Evolutionary conservation across 176 grass and related monocot species (phyloP).

Genomic region (Puya raimondii): DNA sequence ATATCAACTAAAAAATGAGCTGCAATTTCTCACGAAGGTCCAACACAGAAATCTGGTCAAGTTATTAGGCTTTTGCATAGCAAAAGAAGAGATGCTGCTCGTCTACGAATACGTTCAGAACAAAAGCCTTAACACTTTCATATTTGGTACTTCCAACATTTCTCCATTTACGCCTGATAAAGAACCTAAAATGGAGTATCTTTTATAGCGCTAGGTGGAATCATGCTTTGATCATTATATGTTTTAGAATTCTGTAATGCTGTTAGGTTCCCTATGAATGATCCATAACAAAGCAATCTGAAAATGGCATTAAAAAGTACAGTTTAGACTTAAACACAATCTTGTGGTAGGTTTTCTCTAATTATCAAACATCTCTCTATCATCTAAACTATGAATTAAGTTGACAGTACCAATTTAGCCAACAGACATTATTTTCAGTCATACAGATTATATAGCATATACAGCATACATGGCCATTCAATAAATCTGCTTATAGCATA

Average conservation of each 20-base stretch:
- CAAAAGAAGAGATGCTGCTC: constrained; percentile 32
- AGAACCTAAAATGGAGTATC: too few relatives aligned
- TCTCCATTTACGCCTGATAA: too few relatives aligned
- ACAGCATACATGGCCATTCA: neutral
- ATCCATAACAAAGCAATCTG: too few relatives aligned
- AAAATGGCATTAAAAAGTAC: too few relatives aligned
- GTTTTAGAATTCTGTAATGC: too few relatives aligned
- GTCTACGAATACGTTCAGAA: constrained; percentile 49
- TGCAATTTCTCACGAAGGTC: constrained; percentile 33
- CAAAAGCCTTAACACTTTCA: constrained; percentile 42
- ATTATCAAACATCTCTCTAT: too few relatives aligned
- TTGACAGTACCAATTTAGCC: neutral
- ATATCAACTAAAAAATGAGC: constrained; percentile 38
- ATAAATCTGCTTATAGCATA: neutral
- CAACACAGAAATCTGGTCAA: constrained; percentile 55
- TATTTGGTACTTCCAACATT: constrained; percentile 36
- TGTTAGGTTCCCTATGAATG: too few relatives aligned
- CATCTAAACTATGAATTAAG: too few relatives aligned
- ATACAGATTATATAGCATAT: neutral
- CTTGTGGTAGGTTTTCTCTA: too few relatives aligned
- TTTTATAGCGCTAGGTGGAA: too few relatives aligned
- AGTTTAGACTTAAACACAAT: too few relatives aligned
- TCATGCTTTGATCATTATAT: too few relatives aligned
- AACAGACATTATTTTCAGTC: neutral
- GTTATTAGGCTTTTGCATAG: constrained; percentile 38